A percentile compares a stretch with the other conserved stretches of the same genome.
These are phyloP conservation scores for Penicillium coffeae DNA, from an alignment of 495 filamentous ascomycete species.

Conservation along the genomic window DNA sequence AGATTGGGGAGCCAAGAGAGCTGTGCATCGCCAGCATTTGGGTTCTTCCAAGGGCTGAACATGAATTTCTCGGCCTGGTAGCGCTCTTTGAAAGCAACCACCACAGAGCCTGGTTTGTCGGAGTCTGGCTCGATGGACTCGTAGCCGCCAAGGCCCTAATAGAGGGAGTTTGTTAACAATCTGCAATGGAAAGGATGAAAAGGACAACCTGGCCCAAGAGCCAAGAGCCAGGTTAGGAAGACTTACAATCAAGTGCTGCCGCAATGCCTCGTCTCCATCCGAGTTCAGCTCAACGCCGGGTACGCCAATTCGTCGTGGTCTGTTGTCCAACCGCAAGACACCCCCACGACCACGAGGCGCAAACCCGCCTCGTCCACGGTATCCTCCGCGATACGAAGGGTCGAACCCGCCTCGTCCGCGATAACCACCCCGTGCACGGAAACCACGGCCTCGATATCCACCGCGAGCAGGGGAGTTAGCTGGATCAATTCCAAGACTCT, in stretches of 20 bases:
- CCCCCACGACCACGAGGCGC: constrained; percentile 38
- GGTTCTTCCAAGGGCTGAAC: constrained; percentile 62
- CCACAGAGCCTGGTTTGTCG: constrained; percentile 49
- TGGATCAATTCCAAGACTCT: constrained; percentile 69
- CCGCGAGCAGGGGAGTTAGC: constrained; percentile 28
- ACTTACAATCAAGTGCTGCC: constrained; percentile 83
- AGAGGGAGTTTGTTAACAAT: constrained; percentile 4
- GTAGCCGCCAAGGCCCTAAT: constrained; percentile 77
- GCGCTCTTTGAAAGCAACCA: constrained; percentile 84
- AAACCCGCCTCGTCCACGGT: constrained; percentile 55
- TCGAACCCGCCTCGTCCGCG: constrained; percentile 41
- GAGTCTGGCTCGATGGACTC: constrained; percentile 68
- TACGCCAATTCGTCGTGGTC: constrained; percentile 73
- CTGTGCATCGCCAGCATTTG: constrained; percentile 72
- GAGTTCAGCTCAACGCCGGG: constrained; percentile 64
- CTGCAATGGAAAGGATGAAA: too few relatives aligned
- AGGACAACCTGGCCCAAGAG: too few relatives aligned
- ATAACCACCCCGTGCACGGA: constrained; percentile 45
- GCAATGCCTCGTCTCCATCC: constrained; percentile 76
- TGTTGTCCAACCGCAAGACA: constrained; percentile 80
- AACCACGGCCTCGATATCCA: constrained; percentile 22
- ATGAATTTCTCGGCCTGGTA: constrained; percentile 86
- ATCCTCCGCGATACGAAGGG: constrained; percentile 45
- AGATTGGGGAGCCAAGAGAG: constrained; percentile 64
- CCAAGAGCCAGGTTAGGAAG: too few relatives aligned